Evolutionary conservation across 805 yeast genomes (phyloP).

Genomic region (Kazachstania africana): DNA sequence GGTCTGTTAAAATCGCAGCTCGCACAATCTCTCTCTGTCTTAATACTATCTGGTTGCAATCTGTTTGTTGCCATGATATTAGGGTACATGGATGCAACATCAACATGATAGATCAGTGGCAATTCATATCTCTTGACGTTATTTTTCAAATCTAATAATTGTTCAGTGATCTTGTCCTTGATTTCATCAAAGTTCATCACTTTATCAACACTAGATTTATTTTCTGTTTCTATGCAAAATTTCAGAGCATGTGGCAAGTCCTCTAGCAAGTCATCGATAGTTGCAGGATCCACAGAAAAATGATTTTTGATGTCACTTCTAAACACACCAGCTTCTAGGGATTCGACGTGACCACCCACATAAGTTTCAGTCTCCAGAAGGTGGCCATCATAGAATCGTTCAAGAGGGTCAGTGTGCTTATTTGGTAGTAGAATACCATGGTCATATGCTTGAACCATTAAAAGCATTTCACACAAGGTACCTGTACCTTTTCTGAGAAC

Average conservation of each 20-base stretch:
- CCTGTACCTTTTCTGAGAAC: slow-evolving; percentile 96
- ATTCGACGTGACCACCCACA: slow-evolving; percentile 98
- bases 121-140: slow-evolving; percentile 58
- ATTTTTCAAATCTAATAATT: slow-evolving; percentile 46
- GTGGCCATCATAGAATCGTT: slow-evolving; percentile 90
- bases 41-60: slow-evolving; percentile 96
- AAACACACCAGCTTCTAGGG: slow-evolving; percentile 95
- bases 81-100: slow-evolving; percentile 99
- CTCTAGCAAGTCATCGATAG: slow-evolving; percentile 63
- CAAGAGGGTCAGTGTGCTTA: slow-evolving; percentile 89
- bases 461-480: slow-evolving; percentile 92
- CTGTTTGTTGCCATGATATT: slow-evolving; percentile 97
- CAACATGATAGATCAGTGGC: slow-evolving; percentile 92
- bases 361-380: slow-evolving; percentile 89
- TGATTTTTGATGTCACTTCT: slow-evolving; percentile 72
- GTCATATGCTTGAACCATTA: slow-evolving; percentile 91
- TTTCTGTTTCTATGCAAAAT: slow-evolving; percentile 78
- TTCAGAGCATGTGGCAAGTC: slow-evolving; percentile 68
- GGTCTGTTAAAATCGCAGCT: slow-evolving; percentile 95
- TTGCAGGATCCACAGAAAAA: slow-evolving; percentile 71
- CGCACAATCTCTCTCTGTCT: slow-evolving; percentile 89
- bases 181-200: slow-evolving; percentile 74
- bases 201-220: slow-evolving; percentile 57
- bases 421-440: slow-evolving; percentile 74
- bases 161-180: slow-evolving; percentile 40